Evolutionary conservation across 108 stramenopile genomes (phyloP).

Genomic region (Asterionellopsis glacialis): DNA sequence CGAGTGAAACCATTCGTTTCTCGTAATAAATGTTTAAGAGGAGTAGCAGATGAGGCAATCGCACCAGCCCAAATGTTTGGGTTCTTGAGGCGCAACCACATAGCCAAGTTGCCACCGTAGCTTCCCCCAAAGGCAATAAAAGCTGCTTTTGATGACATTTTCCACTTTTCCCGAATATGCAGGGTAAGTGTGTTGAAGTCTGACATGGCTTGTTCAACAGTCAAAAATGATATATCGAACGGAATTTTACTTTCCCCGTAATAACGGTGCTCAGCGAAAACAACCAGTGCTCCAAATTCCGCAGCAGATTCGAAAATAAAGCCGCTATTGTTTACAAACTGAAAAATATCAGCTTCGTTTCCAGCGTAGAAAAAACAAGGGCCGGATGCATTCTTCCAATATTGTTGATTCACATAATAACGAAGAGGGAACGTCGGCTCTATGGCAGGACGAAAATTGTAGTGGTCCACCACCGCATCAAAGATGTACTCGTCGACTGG

Average conservation of each 20-base stretch:
- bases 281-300: conserved; percentile 47
- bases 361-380: conserved; percentile 57
- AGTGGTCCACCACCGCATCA: conserved; percentile 24
- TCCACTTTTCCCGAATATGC: conserved; percentile 26
- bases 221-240: conserved; percentile 26
- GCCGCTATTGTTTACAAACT: conserved; percentile 64
- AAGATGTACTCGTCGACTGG: conserved; percentile 18
- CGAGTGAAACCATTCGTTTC: conserved; percentile 27
- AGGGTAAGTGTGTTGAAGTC: conserved; percentile 58
- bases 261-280: conserved; percentile 80
- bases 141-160: conserved; percentile 11
- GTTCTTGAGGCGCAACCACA: conserved; percentile 76
- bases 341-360: conserved; percentile 62
- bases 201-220: conserved; percentile 55
- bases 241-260: conserved; percentile 36
- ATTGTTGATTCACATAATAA: conserved; percentile 26
- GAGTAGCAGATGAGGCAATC: conserved; percentile 58
- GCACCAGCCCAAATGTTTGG: conserved; percentile 66
- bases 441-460: conserved; percentile 25
- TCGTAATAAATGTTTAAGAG: conserved; percentile 43
- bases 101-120: conserved; percentile 80
- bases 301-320: conserved; percentile 56
- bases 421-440: conserved; percentile 23
- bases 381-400: conserved; percentile 12
- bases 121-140: conserved; percentile 63